Evolutionary conservation across 345 rosid species (phyloP), one percentile per base, ranked within the genome.

Genomic region (Hevea brasiliensis): DNA sequence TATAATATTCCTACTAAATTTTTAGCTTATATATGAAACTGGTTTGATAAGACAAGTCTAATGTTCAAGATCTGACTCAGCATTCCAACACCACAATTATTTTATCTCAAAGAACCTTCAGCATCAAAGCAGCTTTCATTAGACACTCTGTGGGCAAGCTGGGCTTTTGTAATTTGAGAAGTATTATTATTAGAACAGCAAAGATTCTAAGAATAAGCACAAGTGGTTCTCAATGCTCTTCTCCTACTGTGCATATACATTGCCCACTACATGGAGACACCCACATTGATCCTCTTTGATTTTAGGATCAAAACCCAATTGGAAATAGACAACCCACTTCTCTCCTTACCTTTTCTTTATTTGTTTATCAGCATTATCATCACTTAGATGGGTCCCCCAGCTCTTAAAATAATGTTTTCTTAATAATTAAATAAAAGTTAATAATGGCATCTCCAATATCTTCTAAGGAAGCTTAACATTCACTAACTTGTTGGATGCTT

Each of bases 61-160:
- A n/a, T 65, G 77, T 55, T 67, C 40, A 50, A 40, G 54, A 72
- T 73, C 76, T 72, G 82, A 77, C 51, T 77, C 85, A 73, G 64
- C 80, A 71, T 79, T 81, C 83, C 87, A 79, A 50, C 72, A 69
- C 81, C 81, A 67, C 77, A 68, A 74, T 81, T 74, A 72, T 70
- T 79, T 74, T 47, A 74, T 81, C 83, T 29, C 29, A 74, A 60
- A 59, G 81, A 76, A 73, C 74, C 81, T 77, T 77, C 69, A 77
- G 74, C 75, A 58, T 73, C 77, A 32, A 76, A 80, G 74, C 79
- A 77, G 74, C 74, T 75, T 77, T 75, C 72, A 70, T 74, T 61
- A 79, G 77, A 55, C 68, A 56, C 41, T 58, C 72, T 47, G 75
- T 74, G 57, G 83, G 72, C 57, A 75, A 77, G 65, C 76, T 74